Evolutionary conservation across 257 asterid species (phyloP).

Genomic region (Handroanthus guayacan): DNA sequence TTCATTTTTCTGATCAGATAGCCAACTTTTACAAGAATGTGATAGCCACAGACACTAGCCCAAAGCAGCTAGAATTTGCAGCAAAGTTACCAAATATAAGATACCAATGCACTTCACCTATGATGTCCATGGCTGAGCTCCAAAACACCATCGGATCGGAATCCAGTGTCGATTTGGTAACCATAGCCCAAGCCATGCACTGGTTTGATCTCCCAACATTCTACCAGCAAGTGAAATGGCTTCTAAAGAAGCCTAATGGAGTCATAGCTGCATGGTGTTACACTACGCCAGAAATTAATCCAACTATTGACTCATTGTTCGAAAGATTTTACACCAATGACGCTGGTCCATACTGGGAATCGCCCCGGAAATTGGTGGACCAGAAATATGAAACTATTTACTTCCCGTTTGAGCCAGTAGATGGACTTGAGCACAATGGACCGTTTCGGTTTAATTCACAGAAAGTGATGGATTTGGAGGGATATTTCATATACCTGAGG

Average conservation of each 20-base stretch:
- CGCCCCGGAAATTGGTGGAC: constrained; percentile 50
- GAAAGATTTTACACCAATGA: constrained; percentile 38
- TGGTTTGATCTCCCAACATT: constrained; percentile 80
- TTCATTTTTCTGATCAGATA: constrained; percentile 47
- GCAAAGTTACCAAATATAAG: constrained; percentile 58
- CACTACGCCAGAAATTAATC: constrained; percentile 52
- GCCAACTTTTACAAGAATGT: constrained; percentile 66
- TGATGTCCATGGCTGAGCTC: constrained; percentile 61
- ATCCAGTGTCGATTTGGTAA: constrained; percentile 60
- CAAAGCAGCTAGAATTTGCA: constrained; percentile 69
- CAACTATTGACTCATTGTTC: constrained; percentile 54
- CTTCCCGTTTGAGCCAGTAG: constrained; percentile 74
- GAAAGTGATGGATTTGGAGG: constrained; percentile 67
- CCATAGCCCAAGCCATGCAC: constrained; percentile 77
- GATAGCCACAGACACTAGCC: constrained; percentile 75
- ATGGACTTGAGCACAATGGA: constrained; percentile 63
- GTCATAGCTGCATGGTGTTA: constrained; percentile 90
- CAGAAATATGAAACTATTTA: constrained; percentile 61
- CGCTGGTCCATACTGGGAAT: constrained; percentile 49
- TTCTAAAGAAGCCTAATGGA: constrained; percentile 75
- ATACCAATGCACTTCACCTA: constrained; percentile 65
- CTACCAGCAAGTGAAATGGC: constrained; percentile 61
- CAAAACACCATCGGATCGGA: constrained; percentile 48
- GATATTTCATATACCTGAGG: constrained; percentile 51
- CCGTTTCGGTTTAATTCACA: constrained; percentile 63